Base-by-base conservation (phyloP, 1,284 basidiomycete species). In the Hortiboletus rubellus region DNA sequence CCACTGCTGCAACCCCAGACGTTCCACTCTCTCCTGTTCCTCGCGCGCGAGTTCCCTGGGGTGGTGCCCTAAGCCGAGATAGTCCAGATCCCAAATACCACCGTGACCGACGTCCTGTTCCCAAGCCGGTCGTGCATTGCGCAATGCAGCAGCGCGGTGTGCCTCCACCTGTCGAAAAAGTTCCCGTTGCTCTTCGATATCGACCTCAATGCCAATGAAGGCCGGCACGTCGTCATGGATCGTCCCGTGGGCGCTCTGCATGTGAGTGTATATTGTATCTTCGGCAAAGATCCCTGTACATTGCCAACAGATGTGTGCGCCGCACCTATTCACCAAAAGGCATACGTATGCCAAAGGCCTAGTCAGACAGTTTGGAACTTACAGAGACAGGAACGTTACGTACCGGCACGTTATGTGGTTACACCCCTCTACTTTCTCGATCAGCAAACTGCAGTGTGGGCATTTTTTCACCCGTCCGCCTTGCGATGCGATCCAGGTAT, bases 291-390 rank as follows among this genome's bases (percentile, higher is more conserved):
- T 50, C n/a, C 65, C 61, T 67, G 77, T 66, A 54, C 82, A 84
- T 7, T 69, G 69, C 83, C 82, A 84, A 58, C 82, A 84, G 12
- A 83, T 76, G 62, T 84, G 82, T 8, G 76, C 76, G 1, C 78
- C 77, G 52, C 83, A 85, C 53, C 64, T 76, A 36, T 14, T 1
- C 4, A 37, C 22, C 33, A 7, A 27, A 0, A 15, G n/a, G 3
- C 14, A 33, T n/a, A 15, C 8, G 18, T 22, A 27, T 11, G 9
- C 3, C n/a, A 6, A 42, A n/a, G 5, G 14, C 15, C 45, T 7
- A 47, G 22, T 48, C 4, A 46, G 8, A 34, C 5, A 3, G 5
- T 31, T 17, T n/a, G 1, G 4, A n/a, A 22, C n/a, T 42, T 5
- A 22, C 27, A 11, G 34, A 24, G 18, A 51, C 5, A 15, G 15